Percentiles rank a stretch among this genome's conserved stretches.
These are phyloP conservation scores for Trypanosoma platydactyli DNA, from an alignment of 208 protist genomes.

Conservation along the genomic window DNA sequence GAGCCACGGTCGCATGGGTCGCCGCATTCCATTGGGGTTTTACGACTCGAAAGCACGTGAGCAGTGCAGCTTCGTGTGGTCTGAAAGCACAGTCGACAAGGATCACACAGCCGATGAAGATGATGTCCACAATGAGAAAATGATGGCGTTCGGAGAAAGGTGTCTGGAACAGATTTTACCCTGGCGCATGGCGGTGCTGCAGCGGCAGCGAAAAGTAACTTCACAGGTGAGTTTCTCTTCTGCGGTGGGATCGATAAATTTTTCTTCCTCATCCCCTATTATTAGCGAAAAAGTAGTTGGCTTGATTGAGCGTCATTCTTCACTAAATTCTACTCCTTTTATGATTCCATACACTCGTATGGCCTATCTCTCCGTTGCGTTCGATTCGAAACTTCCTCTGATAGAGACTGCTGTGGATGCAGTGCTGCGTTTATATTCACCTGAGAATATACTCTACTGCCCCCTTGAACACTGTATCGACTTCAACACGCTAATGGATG, in stretches of 20 bases:
- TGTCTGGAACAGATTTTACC: conserved; percentile 11
- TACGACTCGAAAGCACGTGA: conserved; percentile 1
- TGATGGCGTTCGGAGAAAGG: conserved; percentile 22
- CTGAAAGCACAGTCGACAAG: too few species aligned
- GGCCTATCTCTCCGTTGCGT: conserved; percentile 28
- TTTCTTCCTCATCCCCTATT: neutral
- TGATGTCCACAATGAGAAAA: neutral
- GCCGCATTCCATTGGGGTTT: conserved; percentile 24
- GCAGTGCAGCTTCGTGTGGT: neutral
- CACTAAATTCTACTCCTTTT: conserved; percentile 11
- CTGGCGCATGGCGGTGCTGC: conserved; percentile 20
- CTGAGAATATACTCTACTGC: conserved; percentile 41
- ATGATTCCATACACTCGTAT: conserved; percentile 18
- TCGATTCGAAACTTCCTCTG: conserved; percentile 18
- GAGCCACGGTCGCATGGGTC: neutral
- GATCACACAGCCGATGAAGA: neutral
- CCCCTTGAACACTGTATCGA: conserved; percentile 59
- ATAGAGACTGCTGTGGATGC: conserved; percentile 16
- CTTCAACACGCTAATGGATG: conserved; percentile 47
- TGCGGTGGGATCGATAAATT: neutral
- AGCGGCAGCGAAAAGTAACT: conserved; percentile 10
- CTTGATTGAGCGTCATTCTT: conserved; percentile 11
- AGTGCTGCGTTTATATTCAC: neutral
- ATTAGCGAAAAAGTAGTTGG: neutral
- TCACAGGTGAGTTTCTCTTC: neutral